Evolutionary conservation across 108 stramenopile species (phyloP).

Genomic region (Craspedostauros australis): DNA sequence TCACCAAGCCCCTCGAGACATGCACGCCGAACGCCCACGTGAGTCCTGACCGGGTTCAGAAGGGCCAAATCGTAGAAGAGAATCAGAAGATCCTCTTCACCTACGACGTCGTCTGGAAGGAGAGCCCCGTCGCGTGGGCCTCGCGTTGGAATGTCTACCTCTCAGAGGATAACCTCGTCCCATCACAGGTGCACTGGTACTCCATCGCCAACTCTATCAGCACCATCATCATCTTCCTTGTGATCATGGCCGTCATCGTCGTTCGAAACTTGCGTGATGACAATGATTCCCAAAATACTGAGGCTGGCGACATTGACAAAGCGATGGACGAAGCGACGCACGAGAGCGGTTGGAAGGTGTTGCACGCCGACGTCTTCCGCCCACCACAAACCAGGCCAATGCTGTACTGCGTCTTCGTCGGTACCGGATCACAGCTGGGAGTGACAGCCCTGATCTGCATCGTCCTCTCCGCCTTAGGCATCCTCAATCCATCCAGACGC

Average conservation of each 20-base stretch:
- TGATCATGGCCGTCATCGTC: conserved; percentile 91
- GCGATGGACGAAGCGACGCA: conserved; percentile 85
- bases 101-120: conserved; percentile 94
- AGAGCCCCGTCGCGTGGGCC: conserved; percentile 90
- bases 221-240: conserved; percentile 92
- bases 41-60: conserved; percentile 27
- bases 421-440: conserved; percentile 72
- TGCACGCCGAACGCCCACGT: conserved; percentile 43
- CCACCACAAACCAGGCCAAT: conserved; percentile 76
- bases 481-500: conserved; percentile 71
- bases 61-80: conserved; percentile 46
- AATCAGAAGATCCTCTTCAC: conserved; percentile 88
- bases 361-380: background rate
- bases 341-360: conserved; percentile 29
- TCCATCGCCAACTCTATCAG: conserved; percentile 93
- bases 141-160: conserved; percentile 98
- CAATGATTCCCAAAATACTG: conserved; percentile 91
- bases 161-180: conserved; percentile 82
- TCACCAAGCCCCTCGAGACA: conserved; percentile 56
- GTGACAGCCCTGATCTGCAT: conserved; percentile 40
- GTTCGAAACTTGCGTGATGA: conserved; percentile 92
- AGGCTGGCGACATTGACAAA: conserved; percentile 83
- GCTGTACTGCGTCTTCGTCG: conserved; percentile 83
- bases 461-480: conserved; percentile 60
- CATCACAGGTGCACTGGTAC: conserved; percentile 97